Evolutionary conservation across 352 stramenopile genomes (phyloP).

Genomic region (Pythium pyrilobum): DNA sequence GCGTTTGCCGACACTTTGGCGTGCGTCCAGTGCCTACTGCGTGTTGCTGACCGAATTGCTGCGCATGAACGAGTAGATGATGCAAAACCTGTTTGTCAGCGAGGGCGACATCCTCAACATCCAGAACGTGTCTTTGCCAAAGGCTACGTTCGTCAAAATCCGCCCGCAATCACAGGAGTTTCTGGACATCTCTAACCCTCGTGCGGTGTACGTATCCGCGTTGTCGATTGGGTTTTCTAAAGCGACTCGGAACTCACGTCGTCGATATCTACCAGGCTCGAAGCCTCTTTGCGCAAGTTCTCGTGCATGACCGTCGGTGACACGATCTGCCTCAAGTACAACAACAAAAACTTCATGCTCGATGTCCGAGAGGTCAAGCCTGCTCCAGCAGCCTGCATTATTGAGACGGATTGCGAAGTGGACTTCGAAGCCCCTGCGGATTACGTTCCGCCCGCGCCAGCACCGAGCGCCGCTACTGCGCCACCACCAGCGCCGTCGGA

Average conservation of each 20-base stretch:
- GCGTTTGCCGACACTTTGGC: neutral
- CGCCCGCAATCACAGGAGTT: slow-evolving; percentile 98
- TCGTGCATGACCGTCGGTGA: slow-evolving; percentile 98
- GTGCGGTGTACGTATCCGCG: slow-evolving; percentile 90
- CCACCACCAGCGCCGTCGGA: slow-evolving; percentile 34
- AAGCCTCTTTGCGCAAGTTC: slow-evolving; percentile 84
- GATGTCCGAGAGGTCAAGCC: slow-evolving; percentile 97
- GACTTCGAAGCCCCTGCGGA: slow-evolving; percentile 97
- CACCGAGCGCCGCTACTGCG: slow-evolving; percentile 11
- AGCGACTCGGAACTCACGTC: neutral
- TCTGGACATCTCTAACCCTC: slow-evolving; percentile 98
- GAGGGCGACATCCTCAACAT: slow-evolving; percentile 94
- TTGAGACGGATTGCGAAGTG: slow-evolving; percentile 99
- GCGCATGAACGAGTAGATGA: too few relatives aligned
- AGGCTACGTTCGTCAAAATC: slow-evolving; percentile 98
- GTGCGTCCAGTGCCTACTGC: too few relatives aligned
- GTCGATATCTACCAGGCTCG: slow-evolving; percentile 33
- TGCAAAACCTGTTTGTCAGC: slow-evolving; percentile 97
- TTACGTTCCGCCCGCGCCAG: slow-evolving; percentile 54
- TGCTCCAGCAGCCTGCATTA: slow-evolving; percentile 96
- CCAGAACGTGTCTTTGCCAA: slow-evolving; percentile 94
- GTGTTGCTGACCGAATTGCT: too few relatives aligned
- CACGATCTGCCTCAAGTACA: slow-evolving; percentile 98
- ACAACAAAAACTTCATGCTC: slow-evolving; percentile 98
- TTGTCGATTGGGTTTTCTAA: too few relatives aligned